Conservation (phyloP, 192 early-diverging fungal species). For the Backusella parvicylindrica region DNA sequence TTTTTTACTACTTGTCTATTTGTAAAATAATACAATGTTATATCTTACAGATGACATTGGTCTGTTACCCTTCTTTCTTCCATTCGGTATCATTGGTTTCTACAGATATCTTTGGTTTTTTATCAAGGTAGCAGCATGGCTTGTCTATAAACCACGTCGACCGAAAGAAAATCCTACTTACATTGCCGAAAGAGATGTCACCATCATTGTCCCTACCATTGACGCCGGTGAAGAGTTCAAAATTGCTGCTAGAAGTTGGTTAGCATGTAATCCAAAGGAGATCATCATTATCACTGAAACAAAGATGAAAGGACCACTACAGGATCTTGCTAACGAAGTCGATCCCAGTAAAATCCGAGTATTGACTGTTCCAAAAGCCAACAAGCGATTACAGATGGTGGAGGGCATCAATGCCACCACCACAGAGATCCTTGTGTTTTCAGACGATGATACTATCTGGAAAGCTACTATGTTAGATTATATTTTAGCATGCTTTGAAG, state of each 20-base stretch:
- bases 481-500: conserved; percentile 67
- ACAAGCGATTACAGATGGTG: conserved; percentile 69
- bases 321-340: conserved; percentile 54
- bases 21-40: conserved; percentile 40
- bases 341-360: conserved; percentile 52
- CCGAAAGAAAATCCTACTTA: conserved; percentile 57
- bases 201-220: conserved; percentile 69
- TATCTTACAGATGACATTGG: conserved; percentile 59
- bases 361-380: conserved; percentile 52
- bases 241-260: conserved; percentile 64
- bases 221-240: conserved; percentile 72
- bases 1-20: not conserved
- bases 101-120: conserved; percentile 72
- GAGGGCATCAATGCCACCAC: conserved; percentile 60
- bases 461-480: conserved; percentile 54
- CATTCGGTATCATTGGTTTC: conserved; percentile 65
- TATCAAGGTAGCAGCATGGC: conserved; percentile 58
- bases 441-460: conserved; percentile 70
- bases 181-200: conserved; percentile 53
- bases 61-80: conserved; percentile 57
- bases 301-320: conserved; percentile 45
- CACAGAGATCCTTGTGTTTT: conserved; percentile 63
- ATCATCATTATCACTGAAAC: conserved; percentile 68
- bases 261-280: conserved; percentile 58
- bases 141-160: conserved; percentile 56